A percentile compares a stretch with the other conserved stretches of the same genome.
Conservation (phyloP, 306 rosid species). For the Rosa rugosa region DNA sequence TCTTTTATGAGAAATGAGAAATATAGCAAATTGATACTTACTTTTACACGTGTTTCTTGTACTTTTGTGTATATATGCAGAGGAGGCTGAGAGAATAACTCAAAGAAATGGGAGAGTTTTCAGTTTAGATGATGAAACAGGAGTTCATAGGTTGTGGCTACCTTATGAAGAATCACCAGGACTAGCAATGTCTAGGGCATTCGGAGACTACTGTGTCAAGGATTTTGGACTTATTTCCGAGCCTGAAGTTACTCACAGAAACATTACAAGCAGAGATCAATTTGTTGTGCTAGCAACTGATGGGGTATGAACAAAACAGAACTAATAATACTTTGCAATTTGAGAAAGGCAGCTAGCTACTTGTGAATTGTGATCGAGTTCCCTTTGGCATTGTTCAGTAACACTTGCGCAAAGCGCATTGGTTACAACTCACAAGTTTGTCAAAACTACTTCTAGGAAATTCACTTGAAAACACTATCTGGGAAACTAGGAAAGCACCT, state of each 20-base stretch:
- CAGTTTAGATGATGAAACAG: slow-evolving; percentile 78
- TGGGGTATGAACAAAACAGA: slow-evolving; percentile 54
- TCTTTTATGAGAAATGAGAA: not conserved
- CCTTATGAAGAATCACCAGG: slow-evolving; percentile 76
- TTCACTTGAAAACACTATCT: not conserved
- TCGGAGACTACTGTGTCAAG: slow-evolving; percentile 84
- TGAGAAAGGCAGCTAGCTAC: not conserved
- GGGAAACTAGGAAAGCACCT: not conserved
- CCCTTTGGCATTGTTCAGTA: not conserved
- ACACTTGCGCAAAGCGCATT: not conserved
- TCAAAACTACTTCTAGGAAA: not conserved
- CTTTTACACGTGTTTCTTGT: not conserved
- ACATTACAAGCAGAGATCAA: slow-evolving; percentile 55
- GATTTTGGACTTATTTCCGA: slow-evolving; percentile 77
- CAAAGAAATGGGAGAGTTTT: slow-evolving; percentile 77
- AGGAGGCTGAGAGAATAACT: slow-evolving; percentile 85
- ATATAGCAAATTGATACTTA: not conserved
- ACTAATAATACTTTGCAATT: not conserved
- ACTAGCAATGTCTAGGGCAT: slow-evolving; percentile 91
- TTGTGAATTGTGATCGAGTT: too few relatives aligned
- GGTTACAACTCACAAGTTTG: not conserved
- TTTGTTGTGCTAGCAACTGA: slow-evolving; percentile 90
- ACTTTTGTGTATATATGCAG: slow-evolving; percentile 36
- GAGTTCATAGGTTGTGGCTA: slow-evolving; percentile 80
- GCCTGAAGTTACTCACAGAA: slow-evolving; percentile 81